Base-by-base conservation (phyloP, 2,329 filamentous ascomycete genomes). In the Parafenestella ontariensis region DNA sequence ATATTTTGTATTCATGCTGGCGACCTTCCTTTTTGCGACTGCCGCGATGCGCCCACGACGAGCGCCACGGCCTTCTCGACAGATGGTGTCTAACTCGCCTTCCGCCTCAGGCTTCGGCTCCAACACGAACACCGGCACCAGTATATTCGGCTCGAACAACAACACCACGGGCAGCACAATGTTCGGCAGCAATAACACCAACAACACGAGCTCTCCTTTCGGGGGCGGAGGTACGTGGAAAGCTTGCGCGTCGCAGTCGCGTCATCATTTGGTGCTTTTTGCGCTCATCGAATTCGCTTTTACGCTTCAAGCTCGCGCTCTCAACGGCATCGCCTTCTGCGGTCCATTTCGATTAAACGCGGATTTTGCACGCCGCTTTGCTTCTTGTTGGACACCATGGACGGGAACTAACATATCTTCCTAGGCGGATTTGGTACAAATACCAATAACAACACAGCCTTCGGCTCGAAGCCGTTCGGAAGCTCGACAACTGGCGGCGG, bases 101-200 rank as follows among this genome's bases (percentile, higher is more conserved):
- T 66, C 68, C 70, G 65, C 64, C 69, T 71, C 73, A 77, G 75
- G 74, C 70, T 77, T 77, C 63, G 73, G 74, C 59, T 73, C 72
- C 56, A 70, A 63, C 49, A 49, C 62, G 43, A 74, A 70, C 54
- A 69, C 69, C 47, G 68, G 68, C 50, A 59, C 66, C 39, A 70
- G 67, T 61, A 64, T 72, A 58, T 77, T 77, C 47, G 75, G 74
- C 54, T 59, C 66, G 21, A 69, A 62, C 42, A 71, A 62, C 56
- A 69, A 63, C 56, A 67, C 59, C 50, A 69, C 65, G 37, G 68
- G 71, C 40, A 62, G 68, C 61, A 63, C 62, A 58, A 58, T 70
- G 52, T 75, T 75, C 46, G 72, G 73, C 46, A 47, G 65, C 61
- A 46, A 21, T 23, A 59, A 64, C 62, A 63, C 60, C 62, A 68